Percentiles rank a stretch among this genome's conserved stretches.
Conservation (phyloP, 2,329 filamentous ascomycete species). For the Ceratocystis harringtonii region DNA sequence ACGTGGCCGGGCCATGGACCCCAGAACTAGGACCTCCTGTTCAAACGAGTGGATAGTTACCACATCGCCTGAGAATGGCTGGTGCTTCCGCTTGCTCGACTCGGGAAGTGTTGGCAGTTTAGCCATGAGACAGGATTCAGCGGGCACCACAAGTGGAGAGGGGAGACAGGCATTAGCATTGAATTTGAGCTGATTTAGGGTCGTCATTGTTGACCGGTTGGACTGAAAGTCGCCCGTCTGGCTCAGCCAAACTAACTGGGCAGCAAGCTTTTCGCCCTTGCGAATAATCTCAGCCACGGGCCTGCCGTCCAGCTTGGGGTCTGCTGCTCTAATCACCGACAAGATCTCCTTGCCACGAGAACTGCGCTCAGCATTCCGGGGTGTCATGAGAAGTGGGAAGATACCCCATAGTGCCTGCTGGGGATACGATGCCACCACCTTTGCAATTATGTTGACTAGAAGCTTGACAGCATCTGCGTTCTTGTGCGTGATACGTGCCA, state of each 20-base stretch:
- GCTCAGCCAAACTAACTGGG: slow-evolving; percentile 67
- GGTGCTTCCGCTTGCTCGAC: slow-evolving; percentile 52
- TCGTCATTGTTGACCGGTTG: slow-evolving; percentile 53
- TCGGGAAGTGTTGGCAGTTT: slow-evolving; percentile 63
- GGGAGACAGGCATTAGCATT: slow-evolving; percentile 62
- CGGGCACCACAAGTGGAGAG: slow-evolving; percentile 73
- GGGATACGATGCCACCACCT: slow-evolving; percentile 75
- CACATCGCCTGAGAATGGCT: slow-evolving; percentile 73
- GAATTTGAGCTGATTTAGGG: slow-evolving; percentile 64
- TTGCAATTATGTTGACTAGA: slow-evolving; percentile 65
- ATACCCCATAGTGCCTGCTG: slow-evolving; percentile 86
- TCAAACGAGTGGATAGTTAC: slow-evolving; percentile 68
- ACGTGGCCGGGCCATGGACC: slow-evolving; percentile 80
- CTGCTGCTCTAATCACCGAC: slow-evolving; percentile 28
- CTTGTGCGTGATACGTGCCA: slow-evolving; percentile 86
- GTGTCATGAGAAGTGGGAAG: slow-evolving; percentile 72
- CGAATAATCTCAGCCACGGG: slow-evolving; percentile 47
- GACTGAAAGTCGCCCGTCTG: slow-evolving; percentile 58
- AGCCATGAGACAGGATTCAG: slow-evolving; percentile 70
- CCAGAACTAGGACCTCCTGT: slow-evolving; percentile 79
- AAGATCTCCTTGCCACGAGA: slow-evolving; percentile 28
- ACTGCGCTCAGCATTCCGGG: slow-evolving; percentile 34
- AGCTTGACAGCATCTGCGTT: slow-evolving; percentile 63
- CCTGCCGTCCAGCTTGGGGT: slow-evolving; percentile 5
- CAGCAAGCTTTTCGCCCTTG: slow-evolving; percentile 67